Evolutionary conservation across 2,329 filamentous ascomycete genomes (phyloP).

Genomic region (Apiospora koreana): DNA sequence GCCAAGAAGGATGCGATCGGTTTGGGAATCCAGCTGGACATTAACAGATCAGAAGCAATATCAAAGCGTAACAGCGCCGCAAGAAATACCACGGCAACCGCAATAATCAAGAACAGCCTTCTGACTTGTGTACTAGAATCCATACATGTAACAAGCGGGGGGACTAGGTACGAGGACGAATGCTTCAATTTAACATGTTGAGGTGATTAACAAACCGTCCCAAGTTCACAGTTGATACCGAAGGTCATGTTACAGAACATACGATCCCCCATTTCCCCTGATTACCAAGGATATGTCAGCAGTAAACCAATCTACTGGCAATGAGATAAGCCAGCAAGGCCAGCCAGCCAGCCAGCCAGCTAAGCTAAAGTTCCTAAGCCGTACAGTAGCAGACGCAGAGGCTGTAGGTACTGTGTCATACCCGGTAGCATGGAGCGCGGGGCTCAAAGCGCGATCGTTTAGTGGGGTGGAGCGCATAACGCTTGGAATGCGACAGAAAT

Average conservation of each 20-base stretch:
- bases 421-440: neutral
- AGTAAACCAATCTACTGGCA: neutral
- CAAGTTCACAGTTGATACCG: neutral
- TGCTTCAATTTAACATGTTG: neutral
- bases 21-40: conserved; percentile 21
- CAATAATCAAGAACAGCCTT: conserved; percentile 20
- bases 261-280: conserved; percentile 7
- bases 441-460: no score
- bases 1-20: conserved; percentile 19
- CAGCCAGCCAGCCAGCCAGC: no score
- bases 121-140: neutral
- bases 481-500: neutral
- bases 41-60: conserved; percentile 17
- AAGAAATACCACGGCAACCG: conserved; percentile 20
- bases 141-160: neutral
- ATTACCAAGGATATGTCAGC: conserved; percentile 35
- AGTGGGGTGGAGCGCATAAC: neutral
- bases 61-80: conserved; percentile 26
- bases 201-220: neutral
- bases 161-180: neutral
- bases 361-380: no score
- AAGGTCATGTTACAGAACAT: neutral
- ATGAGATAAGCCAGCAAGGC: neutral
- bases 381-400: neutral
- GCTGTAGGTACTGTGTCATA: neutral